Evolutionary conservation across 192 early-diverging fungal species (phyloP).

Genomic region (Pilobolus umbonatus): DNA sequence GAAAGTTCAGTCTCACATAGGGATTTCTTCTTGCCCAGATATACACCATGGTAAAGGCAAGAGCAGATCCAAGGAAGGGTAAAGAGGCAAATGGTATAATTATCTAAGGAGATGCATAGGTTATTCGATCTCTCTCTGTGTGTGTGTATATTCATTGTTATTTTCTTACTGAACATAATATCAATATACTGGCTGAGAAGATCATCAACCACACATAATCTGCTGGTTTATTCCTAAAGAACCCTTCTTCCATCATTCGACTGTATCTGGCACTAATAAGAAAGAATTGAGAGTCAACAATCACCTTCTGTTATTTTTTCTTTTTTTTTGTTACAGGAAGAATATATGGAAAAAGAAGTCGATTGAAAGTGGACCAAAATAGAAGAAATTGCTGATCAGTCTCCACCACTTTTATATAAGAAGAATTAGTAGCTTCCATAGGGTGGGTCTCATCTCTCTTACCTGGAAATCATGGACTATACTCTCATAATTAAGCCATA

Average conservation of each 20-base stretch:
- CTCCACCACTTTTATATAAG: constrained; percentile 75
- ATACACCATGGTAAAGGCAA: constrained; percentile 87
- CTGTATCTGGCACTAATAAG: constrained; percentile 69
- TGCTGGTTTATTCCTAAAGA: constrained; percentile 80
- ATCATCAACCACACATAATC: constrained; percentile 93
- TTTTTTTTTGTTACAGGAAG: constrained; percentile 54
- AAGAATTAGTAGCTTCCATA: constrained; percentile 6
- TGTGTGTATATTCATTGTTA: neutral
- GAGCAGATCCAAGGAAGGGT: constrained; percentile 76
- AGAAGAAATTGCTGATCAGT: constrained; percentile 88
- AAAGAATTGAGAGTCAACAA: neutral
- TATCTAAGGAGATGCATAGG: constrained; percentile 16
- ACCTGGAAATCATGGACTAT: constrained; percentile 69
- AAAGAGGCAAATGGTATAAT: constrained; percentile 49
- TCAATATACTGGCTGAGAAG: constrained; percentile 48
- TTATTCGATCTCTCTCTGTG: neutral
- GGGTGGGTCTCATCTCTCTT: constrained; percentile 15
- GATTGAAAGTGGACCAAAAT: constrained; percentile 84
- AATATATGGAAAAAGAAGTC: constrained; percentile 95
- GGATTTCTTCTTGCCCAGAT: constrained; percentile 97
- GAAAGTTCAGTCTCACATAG: constrained; percentile 79
- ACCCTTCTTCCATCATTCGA: constrained; percentile 91
- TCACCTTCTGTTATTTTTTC: no score
- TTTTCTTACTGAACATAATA: constrained; percentile 27
- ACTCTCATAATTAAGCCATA: constrained; percentile 75